Base-by-base conservation (phyloP, 176 grass and related monocot species). In the Poa annua region DNA sequence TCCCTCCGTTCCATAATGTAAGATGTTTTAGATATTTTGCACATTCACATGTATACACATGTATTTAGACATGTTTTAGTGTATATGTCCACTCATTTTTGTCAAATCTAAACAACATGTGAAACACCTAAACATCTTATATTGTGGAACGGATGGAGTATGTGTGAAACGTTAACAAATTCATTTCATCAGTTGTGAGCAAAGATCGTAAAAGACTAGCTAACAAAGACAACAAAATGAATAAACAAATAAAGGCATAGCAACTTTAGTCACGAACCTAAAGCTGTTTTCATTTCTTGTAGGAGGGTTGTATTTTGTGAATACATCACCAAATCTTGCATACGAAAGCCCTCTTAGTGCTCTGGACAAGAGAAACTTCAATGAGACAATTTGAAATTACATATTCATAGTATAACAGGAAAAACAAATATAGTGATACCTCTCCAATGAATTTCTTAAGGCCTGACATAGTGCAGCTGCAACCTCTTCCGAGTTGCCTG, bases 401-500 rank as follows among this genome's bases (percentile, higher is more conserved):
- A 69, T 17, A 41, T 88, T 70, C 57, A 76, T 85, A 54, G 42
- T 51, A 39, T 59, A 83, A 85, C 49, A 81, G 84, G 36, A 25
- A 64, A 71, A 45, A 76, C 32, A 66, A 85, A 83, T 79, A 86
- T 60, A 42, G 26, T 33, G 45, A 86, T 86, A 97, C 96, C 96
- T 99, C 91, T 99, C 96, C 90, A 99, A 83, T 52, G 91, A 93
- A 84, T 92, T 99, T 89, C 93, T 88, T 72, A 99, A 88, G 75
- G 93, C 96, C 63, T 99, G 91, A 83, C 87, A 83, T 83, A 99
- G 83, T 80, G 93, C 93, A 83, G 94, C 78, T 42, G 91, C 88
- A 66, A 99, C 85, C 82, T 99, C 96, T 93, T 99, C 93, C 55
- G 91, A 99, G 81, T 96, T 94, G 59, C 96, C 96, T 81, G 96